A percentile compares a stretch with the other conserved stretches of the same genome.
phyloP scores from a whole-genome alignment of 2,329 filamentous ascomycete species.

The Pseudocercospora fuligena region DNA sequence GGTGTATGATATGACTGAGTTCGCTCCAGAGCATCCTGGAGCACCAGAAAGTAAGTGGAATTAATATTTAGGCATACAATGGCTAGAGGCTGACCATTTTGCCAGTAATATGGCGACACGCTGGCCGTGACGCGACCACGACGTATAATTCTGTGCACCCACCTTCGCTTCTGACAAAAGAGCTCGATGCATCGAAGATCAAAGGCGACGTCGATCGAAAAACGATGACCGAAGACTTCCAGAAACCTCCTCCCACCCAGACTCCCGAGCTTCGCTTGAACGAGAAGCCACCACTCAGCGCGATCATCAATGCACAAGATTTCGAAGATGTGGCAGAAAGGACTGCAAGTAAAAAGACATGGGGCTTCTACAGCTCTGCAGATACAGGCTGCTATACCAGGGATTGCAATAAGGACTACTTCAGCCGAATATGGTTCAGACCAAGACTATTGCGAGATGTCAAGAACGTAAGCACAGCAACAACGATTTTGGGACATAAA shows the following conservation, averaged over 20 bases:
- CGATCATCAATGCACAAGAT: conserved; percentile 54
- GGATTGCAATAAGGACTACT: conserved; percentile 49
- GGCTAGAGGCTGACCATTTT: conserved; percentile 23
- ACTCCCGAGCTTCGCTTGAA: conserved; percentile 39
- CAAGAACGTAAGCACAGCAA: conserved; percentile 40
- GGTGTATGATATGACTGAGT: conserved; percentile 72
- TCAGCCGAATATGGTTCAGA: conserved; percentile 52
- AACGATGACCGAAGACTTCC: conserved; percentile 36
- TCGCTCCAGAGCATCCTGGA: conserved; percentile 65
- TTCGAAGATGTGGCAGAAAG: conserved; percentile 49
- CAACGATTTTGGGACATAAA: conserved; percentile 41
- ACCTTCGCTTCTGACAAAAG: conserved; percentile 47
- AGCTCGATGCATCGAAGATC: conserved; percentile 50
- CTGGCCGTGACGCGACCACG: conserved; percentile 59
- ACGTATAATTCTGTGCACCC: conserved; percentile 60
- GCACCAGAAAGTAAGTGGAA: conserved; percentile 55
- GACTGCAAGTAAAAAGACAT: conserved; percentile 46
- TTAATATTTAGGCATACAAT: not conserved
- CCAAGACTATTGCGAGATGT: conserved; percentile 53
- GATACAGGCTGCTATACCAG: conserved; percentile 57
- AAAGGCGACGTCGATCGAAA: conserved; percentile 41
- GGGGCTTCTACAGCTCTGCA: conserved; percentile 56
- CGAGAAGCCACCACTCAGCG: conserved; percentile 52
- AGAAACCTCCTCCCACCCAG: conserved; percentile 37
- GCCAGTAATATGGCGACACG: conserved; percentile 55